Evolutionary conservation across 2,329 filamentous ascomycete species (phyloP), one percentile per base, ranked within the genome.

Genomic region (Beauveria asiatica): DNA sequence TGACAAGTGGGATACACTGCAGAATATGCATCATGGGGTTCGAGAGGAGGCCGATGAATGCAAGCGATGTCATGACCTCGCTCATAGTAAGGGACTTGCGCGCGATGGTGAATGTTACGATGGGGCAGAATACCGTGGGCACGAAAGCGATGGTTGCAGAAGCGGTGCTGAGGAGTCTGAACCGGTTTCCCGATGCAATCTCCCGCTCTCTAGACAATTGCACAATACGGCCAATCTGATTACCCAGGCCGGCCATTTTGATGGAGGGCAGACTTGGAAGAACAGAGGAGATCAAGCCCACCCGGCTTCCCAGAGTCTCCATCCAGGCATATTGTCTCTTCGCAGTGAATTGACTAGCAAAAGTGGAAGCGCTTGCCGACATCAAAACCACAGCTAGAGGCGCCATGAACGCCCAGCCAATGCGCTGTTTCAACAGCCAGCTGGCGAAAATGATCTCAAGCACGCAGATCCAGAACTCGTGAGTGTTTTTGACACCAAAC

Each of bases 401-500:
- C 1, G 70, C 70, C 5, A 69, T 57, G 39, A 71, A 74, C 0
- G 70, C 69, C 1, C 64, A 48, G 1, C 72, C 72, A 2, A 74
- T 65, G 41, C 70, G 66, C 3, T 65, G 64, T 5, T 69, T 65
- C 9, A 74, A 59, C 23, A 74, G 59, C 67, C 69, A 74, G 52
- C 67, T 67, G 0, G 70, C 72, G 3, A 74, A 63, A 0, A 64
- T 69, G 1, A 70, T 67, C 50, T 74, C 68, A 7, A 73, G 62
- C 5, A 65, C 41, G 57, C 67, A 70, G 4, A 69, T 68, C 72
- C 72, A 74, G 19, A 72, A 68, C 39, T 74, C 71, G 61, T 74
- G 72, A 0, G 71, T 25, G 17, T 8, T 50, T 6, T 45, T 50
- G 16, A 37, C 5, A 10, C 56, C 56, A 6, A 33, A 50, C 37